These are phyloP conservation scores for Prosopis cineraria DNA, from an alignment of 306 rosid species.

Conservation along the genomic window DNA sequence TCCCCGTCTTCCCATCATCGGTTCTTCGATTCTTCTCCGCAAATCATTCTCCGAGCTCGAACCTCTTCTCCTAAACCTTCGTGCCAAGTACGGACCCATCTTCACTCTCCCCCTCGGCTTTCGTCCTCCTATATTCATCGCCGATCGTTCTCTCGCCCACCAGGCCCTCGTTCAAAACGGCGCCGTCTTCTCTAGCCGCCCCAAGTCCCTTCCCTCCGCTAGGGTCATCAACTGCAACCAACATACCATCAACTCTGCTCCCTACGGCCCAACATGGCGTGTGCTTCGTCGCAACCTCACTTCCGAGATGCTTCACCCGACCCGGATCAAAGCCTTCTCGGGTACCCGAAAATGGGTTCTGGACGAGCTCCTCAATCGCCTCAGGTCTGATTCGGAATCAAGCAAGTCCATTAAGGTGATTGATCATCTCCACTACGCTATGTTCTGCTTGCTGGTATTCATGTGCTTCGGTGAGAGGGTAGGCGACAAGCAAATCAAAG, in stretches of 20 bases:
- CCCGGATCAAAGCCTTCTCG: constrained; percentile 37
- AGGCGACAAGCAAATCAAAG: constrained; percentile 30
- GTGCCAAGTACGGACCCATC: constrained; percentile 46
- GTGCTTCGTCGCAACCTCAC: constrained; percentile 49
- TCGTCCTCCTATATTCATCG: constrained; percentile 35
- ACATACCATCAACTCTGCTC: constrained; percentile 35
- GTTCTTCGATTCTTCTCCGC: constrained; percentile 11
- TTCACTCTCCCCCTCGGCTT: constrained; percentile 33
- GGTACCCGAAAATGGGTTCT: constrained; percentile 37
- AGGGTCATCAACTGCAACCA: constrained; percentile 12
- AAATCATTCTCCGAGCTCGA: constrained; percentile 3
- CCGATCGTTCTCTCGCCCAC: constrained; percentile 42
- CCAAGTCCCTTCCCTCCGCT: background rate
- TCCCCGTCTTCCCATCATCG: background rate
- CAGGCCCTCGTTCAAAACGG: constrained; percentile 42
- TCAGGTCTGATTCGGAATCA: constrained; percentile 1
- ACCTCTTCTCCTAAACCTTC: constrained; percentile 9
- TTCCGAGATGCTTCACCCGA: constrained; percentile 41
- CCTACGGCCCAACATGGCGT: constrained; percentile 49
- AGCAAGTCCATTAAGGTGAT: background rate
- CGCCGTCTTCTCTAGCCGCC: constrained; percentile 43
- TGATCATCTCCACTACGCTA: constrained; percentile 36
- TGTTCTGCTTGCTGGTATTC: constrained; percentile 44
- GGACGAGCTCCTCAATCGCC: constrained; percentile 21
- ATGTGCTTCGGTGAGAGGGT: constrained; percentile 51